Evolutionary conservation across 1,284 basidiomycete genomes (phyloP), one percentile per base, ranked within the genome.

Genomic region (Filobasidium uniguttulatum): DNA sequence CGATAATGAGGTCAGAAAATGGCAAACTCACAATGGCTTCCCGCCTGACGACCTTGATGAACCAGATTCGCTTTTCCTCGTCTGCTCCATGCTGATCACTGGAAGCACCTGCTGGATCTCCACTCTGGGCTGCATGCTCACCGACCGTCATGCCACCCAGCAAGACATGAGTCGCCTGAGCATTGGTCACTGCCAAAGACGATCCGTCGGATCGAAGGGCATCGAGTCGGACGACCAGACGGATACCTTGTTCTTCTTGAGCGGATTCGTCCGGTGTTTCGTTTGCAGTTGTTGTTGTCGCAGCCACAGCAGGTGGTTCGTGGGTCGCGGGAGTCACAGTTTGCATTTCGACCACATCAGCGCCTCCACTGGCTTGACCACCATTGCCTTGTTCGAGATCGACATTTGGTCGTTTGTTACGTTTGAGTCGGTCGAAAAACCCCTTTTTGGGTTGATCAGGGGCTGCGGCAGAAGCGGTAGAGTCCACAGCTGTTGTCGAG

Each of bases 11-110:
- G 15, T 29, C 17, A 6, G 25, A 19, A 12, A 20, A 14, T 25
- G 17, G 15, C 15, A 17, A 6, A 60, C 56, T 51, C 46, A 58
- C 60, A 12, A 80, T 81, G 29, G 86, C 87, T 65, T 91, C 87
- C 43, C 87, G 78, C 61, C 87, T 83, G 49, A 89, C 81, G 34
- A 91, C 87, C 61, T 82, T 84, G 61, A 90, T 84, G 9, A 88
- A 80, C 86, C 86, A 91, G 5, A 67, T 59, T 10, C 66, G 58
- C 56, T 49, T 84, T 75, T 71, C 80, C 3, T 55, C 51, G 7
- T 66, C 15, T 2, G 30, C 35, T 68, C 17, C 53, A 14, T 43
- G 33, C 5, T 40, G 38, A 36, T 43, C 10, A 12, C 51, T 45
- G 12, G 57, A 54, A 1, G 59, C 61, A 25, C 59, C 50, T 23